Conservation (phyloP, 495 filamentous ascomycete genomes). For the Neurospora intermedia region DNA sequence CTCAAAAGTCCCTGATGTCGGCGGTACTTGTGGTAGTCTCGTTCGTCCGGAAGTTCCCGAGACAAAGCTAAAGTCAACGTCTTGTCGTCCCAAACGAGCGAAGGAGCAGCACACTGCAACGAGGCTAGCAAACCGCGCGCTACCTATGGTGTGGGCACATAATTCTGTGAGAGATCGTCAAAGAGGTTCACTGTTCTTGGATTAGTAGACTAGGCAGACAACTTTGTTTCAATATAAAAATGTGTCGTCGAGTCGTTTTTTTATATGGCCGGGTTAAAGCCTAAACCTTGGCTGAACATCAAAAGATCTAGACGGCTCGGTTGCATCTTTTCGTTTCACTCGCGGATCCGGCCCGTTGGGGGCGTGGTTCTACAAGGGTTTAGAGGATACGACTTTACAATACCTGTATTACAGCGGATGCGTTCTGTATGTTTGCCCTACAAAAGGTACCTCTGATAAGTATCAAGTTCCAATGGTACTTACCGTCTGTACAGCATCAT, state of each 20-base stretch:
- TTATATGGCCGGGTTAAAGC: neutral
- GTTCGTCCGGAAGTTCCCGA: neutral
- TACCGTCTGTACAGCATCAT: neutral
- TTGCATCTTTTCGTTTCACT: neutral
- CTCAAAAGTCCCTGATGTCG: neutral
- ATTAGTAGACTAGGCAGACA: neutral
- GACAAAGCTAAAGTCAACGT: neutral
- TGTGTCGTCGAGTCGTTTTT: neutral
- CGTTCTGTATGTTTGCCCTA: too few relatives aligned
- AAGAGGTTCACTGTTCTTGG: neutral
- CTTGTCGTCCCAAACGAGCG: neutral
- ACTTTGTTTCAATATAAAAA: neutral
- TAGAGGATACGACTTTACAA: neutral
- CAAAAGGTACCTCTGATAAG: too few relatives aligned
- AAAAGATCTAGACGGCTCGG: neutral
- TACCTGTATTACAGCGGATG: neutral
- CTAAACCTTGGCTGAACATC: neutral
- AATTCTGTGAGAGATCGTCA: neutral
- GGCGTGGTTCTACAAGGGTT: neutral
- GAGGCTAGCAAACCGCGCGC: neutral
- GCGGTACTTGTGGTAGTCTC: neutral
- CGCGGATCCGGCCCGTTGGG: neutral
- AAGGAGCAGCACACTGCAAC: neutral
- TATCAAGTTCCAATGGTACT: neutral
- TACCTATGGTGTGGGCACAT: neutral